A percentile compares a stretch with the other conserved stretches of the same genome.
Evolutionary conservation across 2,329 filamentous ascomycete genomes (phyloP).

Genomic region (Sporothrix curviconia): DNA sequence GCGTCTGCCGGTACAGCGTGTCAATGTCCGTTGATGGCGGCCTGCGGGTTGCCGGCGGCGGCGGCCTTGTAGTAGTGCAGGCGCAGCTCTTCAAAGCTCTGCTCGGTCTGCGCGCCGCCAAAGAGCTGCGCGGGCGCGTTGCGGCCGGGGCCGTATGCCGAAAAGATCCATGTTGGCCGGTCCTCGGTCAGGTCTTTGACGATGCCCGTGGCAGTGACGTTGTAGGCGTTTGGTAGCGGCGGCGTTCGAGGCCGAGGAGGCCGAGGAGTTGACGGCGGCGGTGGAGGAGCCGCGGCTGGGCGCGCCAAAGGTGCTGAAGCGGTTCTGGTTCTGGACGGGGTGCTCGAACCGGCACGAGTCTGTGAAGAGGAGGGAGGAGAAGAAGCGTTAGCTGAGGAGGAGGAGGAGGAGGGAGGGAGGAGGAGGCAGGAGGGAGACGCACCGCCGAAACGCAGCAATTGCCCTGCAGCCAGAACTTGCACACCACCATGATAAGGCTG

Average conservation of each 20-base stretch:
- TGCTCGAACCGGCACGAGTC: constrained; percentile 51
- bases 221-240: constrained; percentile 33
- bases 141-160: constrained; percentile 72
- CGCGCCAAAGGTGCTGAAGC: constrained; percentile 42
- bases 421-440: constrained; percentile 22
- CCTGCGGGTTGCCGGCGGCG: constrained; percentile 52
- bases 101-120: constrained; percentile 70
- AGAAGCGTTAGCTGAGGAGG: neutral
- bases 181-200: constrained; percentile 62
- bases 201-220: constrained; percentile 53
- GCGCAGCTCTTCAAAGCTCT: constrained; percentile 83
- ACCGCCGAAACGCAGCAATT: constrained; percentile 48
- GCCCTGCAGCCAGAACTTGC: constrained; percentile 45
- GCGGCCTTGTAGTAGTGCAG: constrained; percentile 60
- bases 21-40: constrained; percentile 53
- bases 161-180: constrained; percentile 77
- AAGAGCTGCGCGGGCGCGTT: constrained; percentile 78
- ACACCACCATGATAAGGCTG: constrained; percentile 27
- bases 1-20: constrained; percentile 55
- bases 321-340: constrained; percentile 43
- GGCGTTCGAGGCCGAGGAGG: neutral
- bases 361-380: too few species aligned
- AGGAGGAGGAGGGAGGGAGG: neutral
- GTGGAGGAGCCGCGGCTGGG: constrained; percentile 10
- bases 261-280: neutral